phyloP scores from a whole-genome alignment of 768 basidiomycete species.

The Rhizopogon roseolus region DNA sequence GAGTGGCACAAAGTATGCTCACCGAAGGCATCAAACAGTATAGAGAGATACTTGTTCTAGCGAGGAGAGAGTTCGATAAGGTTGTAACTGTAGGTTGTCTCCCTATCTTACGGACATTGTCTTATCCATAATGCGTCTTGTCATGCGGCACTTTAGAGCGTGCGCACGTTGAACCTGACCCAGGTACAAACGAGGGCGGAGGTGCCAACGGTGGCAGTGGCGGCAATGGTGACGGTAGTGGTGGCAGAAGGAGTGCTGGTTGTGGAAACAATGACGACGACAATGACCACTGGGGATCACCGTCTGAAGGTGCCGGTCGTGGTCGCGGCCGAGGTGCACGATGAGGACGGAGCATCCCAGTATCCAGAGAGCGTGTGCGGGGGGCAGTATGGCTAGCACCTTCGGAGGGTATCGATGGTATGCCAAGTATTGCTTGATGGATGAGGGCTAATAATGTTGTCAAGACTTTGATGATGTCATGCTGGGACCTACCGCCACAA shows the following conservation, averaged over 20 bases:
- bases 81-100: too few relatives aligned
- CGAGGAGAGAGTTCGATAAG: constrained; percentile 76
- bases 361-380: constrained; percentile 21
- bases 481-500: constrained; percentile 2
- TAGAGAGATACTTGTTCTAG: constrained; percentile 82
- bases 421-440: not conserved
- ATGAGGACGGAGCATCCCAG: constrained; percentile 12
- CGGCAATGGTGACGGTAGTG: constrained; percentile 29
- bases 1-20: constrained; percentile 81
- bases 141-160: too few relatives aligned
- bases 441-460: not conserved
- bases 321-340: constrained; percentile 15
- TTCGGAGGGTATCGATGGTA: too few relatives aligned
- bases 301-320: constrained; percentile 22
- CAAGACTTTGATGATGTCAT: constrained; percentile 2
- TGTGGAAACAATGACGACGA: constrained; percentile 23
- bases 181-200: constrained; percentile 26
- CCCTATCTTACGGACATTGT: too few relatives aligned
- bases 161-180: constrained; percentile 46
- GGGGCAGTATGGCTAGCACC: constrained; percentile 15
- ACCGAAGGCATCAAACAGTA: constrained; percentile 79
- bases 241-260: constrained; percentile 30
- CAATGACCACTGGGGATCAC: constrained; percentile 16
- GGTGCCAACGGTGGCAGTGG: constrained; percentile 35
- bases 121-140: too few relatives aligned